phyloP scores from a whole-genome alignment of 345 rosid genomes.

The Rhizophora apiculata region DNA sequence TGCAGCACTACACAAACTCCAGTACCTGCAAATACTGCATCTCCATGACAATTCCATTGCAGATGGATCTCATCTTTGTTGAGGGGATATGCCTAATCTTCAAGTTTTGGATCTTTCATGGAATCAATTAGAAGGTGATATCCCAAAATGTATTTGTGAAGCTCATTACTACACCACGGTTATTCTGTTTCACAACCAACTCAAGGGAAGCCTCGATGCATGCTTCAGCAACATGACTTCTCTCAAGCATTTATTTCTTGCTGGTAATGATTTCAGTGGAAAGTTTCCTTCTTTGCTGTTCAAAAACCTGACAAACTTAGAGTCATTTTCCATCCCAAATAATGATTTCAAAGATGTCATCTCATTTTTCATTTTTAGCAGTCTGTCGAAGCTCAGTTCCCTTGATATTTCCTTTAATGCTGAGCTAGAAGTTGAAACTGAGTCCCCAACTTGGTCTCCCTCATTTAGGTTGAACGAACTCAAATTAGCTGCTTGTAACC shows the following conservation, averaged over 20 bases:
- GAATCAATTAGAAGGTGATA: neutral
- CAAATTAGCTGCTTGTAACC: slow-evolving; percentile 7
- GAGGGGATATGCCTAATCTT: no score
- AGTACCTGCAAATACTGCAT: no score
- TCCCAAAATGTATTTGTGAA: slow-evolving; percentile 1
- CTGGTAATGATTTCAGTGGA: neutral
- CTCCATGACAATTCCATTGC: no score
- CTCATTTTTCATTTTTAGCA: slow-evolving; percentile 14
- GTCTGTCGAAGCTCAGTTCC: neutral
- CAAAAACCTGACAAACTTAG: slow-evolving; percentile 12
- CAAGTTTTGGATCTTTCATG: no score
- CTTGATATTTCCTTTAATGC: slow-evolving; percentile 13
- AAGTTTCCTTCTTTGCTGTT: slow-evolving; percentile 5
- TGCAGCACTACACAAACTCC: no score
- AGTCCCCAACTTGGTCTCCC: slow-evolving; percentile 4
- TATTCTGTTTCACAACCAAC: neutral
- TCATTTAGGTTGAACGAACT: slow-evolving; percentile 5
- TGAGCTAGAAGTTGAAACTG: neutral
- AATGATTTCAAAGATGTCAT: slow-evolving; percentile 6
- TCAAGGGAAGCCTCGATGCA: neutral
- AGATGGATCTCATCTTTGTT: no score
- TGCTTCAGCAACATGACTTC: slow-evolving; percentile 6
- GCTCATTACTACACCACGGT: neutral
- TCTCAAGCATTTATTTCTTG: neutral
- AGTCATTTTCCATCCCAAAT: neutral